Evolutionary conservation across 2,329 filamentous ascomycete genomes (phyloP).

Genomic region (Alternaria sp.): DNA sequence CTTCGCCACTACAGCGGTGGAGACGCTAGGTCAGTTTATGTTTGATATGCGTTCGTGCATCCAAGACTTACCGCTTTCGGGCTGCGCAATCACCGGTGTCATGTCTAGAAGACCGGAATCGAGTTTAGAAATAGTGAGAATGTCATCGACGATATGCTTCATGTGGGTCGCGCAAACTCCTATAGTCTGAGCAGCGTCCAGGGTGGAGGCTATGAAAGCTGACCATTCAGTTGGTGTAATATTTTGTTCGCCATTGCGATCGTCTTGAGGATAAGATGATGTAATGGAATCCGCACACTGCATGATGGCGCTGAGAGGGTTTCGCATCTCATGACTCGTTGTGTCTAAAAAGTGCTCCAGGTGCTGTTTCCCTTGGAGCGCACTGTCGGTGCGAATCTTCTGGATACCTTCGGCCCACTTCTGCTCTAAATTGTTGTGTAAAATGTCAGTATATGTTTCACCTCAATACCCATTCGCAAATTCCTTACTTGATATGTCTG

Average conservation of each 20-base stretch:
- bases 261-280: slow-evolving; percentile 31
- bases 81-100: slow-evolving; percentile 50
- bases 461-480: background rate
- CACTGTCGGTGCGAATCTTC: slow-evolving; percentile 38
- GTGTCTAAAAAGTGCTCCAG: slow-evolving; percentile 49
- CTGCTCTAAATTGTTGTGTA: slow-evolving; percentile 21
- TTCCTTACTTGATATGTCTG: slow-evolving; percentile 42
- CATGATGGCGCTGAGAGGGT: slow-evolving; percentile 54
- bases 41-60: background rate
- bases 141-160: slow-evolving; percentile 58
- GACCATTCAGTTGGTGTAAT: slow-evolving; percentile 20
- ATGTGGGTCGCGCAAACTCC: slow-evolving; percentile 56
- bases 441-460: background rate
- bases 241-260: slow-evolving; percentile 3
- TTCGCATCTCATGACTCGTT: slow-evolving; percentile 54
- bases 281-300: slow-evolving; percentile 53
- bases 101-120: slow-evolving; percentile 54
- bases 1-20: slow-evolving; percentile 26
- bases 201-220: slow-evolving; percentile 30
- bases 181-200: slow-evolving; percentile 54
- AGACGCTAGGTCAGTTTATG: background rate
- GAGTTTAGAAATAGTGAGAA: slow-evolving; percentile 56
- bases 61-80: slow-evolving; percentile 26
- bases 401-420: slow-evolving; percentile 50
- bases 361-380: slow-evolving; percentile 45